Percentiles rank a stretch among this genome's conserved stretches.
Evolutionary conservation across 2,329 filamentous ascomycete species (phyloP).

Genomic region (Elsinoe arachidis): DNA sequence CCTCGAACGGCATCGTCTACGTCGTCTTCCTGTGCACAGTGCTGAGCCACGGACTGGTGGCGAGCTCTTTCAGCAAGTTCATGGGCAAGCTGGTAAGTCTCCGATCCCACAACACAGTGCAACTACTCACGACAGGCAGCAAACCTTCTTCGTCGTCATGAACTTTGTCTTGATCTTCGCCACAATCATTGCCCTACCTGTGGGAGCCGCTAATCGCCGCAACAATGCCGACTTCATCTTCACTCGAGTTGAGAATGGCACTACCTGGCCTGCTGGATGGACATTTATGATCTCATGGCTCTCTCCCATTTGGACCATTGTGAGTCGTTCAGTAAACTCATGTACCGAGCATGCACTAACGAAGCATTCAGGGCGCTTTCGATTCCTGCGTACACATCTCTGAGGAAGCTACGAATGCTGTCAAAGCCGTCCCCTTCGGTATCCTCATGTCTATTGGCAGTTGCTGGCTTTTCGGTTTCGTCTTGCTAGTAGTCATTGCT

Average conservation of each 20-base stretch:
- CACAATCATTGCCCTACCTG: slow-evolving; percentile 49
- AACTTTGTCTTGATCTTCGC: slow-evolving; percentile 48
- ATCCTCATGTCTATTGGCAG: slow-evolving; percentile 51
- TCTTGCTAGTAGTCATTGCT: slow-evolving; percentile 50
- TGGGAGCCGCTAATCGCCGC: slow-evolving; percentile 32
- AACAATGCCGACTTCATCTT: slow-evolving; percentile 47
- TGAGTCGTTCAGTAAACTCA: slow-evolving; percentile 14
- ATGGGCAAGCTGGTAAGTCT: slow-evolving; percentile 45
- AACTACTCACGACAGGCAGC: slow-evolving; percentile 28
- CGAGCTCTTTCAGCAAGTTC: slow-evolving; percentile 43
- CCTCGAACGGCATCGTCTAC: slow-evolving; percentile 50
- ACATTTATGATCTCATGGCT: slow-evolving; percentile 54
- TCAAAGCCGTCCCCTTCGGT: slow-evolving; percentile 50
- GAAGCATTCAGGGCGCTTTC: slow-evolving; percentile 38
- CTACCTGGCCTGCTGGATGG: slow-evolving; percentile 40
- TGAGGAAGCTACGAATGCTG: slow-evolving; percentile 53
- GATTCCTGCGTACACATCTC: slow-evolving; percentile 52
- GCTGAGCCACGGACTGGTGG: slow-evolving; percentile 46
- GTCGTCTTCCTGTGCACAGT: slow-evolving; percentile 49
- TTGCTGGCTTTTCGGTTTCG: slow-evolving; percentile 49
- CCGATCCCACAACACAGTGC: too few relatives aligned
- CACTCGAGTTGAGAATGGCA: slow-evolving; percentile 47
- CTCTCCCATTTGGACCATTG: slow-evolving; percentile 53
- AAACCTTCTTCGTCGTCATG: slow-evolving; percentile 46
- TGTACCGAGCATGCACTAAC: slow-evolving; percentile 12